phyloP scores from a whole-genome alignment of 2,329 filamentous ascomycete genomes.

The Alternaria ventricosa region DNA sequence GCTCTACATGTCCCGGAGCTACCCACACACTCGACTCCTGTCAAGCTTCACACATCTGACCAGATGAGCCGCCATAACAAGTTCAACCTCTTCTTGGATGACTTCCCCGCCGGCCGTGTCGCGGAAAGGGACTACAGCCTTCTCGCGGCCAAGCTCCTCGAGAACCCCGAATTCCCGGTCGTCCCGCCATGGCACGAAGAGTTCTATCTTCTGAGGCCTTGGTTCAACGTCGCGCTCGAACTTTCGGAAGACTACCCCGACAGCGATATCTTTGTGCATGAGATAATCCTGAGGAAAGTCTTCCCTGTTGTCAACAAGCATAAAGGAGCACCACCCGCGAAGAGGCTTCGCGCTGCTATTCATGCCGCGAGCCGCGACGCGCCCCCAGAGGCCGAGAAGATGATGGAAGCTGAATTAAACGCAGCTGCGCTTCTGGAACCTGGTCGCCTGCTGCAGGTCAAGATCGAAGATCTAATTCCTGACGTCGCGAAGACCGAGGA shows the following conservation, averaged over 20 bases:
- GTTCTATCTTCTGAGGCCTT: background rate
- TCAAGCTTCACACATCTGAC: background rate
- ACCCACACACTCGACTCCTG: background rate
- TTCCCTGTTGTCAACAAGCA: background rate
- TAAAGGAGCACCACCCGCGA: background rate
- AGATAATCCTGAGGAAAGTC: background rate
- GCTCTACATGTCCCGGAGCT: background rate
- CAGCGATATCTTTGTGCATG: background rate
- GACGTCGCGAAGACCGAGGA: background rate
- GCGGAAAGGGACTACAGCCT: background rate
- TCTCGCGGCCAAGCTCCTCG: background rate
- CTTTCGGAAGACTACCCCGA: background rate
- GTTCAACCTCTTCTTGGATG: slow-evolving; percentile 52
- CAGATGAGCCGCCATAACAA: background rate
- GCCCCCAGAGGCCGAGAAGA: background rate
- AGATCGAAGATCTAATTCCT: background rate
- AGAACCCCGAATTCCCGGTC: background rate
- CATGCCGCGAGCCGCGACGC: background rate
- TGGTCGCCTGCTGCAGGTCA: background rate
- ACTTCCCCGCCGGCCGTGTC: slow-evolving; percentile 55
- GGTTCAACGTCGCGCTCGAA: background rate
- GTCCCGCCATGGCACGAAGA: background rate
- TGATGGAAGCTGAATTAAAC: background rate
- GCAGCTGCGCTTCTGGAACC: background rate
- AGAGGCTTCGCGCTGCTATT: background rate